These are phyloP conservation scores for Cryptococcus sp. DNA, from an alignment of 1,284 basidiomycete genomes.

Conservation along the genomic window DNA sequence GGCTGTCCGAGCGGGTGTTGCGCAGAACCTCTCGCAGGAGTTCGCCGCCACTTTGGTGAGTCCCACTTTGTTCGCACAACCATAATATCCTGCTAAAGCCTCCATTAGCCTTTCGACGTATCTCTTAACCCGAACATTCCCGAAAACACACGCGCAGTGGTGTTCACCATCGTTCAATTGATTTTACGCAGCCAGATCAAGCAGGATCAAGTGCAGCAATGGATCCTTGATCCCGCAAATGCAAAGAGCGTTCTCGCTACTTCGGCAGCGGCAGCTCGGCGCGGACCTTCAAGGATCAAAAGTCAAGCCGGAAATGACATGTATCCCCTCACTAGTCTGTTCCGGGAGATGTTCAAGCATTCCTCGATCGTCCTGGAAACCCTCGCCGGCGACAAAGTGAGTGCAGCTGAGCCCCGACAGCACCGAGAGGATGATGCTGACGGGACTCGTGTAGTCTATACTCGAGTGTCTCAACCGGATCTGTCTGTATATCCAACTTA, in stretches of 20 bases:
- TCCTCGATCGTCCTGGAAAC: conserved; percentile 4
- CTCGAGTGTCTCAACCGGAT: conserved; percentile 21
- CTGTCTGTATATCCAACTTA: conserved; percentile 23
- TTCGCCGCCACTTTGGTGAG: conserved; percentile 10
- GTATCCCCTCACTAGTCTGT: conserved; percentile 31
- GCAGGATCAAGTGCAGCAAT: conserved; percentile 22
- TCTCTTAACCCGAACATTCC: conserved; percentile 38
- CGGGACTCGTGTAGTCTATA: neutral
- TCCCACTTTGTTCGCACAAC: neutral
- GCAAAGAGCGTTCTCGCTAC: conserved; percentile 35
- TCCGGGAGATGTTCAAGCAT: conserved; percentile 27
- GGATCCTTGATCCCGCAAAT: conserved; percentile 28
- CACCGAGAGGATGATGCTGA: no score
- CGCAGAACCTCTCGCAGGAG: conserved; percentile 1
- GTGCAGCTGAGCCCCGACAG: neutral
- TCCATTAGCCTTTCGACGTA: conserved; percentile 32
- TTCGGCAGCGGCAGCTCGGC: conserved; percentile 25
- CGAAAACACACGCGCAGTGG: neutral
- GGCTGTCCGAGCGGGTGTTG: neutral
- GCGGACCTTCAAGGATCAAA: conserved; percentile 31
- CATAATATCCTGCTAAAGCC: neutral
- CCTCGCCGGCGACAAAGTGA: neutral
- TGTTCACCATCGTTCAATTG: conserved; percentile 32
- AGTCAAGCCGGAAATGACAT: conserved; percentile 33
- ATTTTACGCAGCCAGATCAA: conserved; percentile 32